Conservation (phyloP, 257 asterid genomes). For the Plectranthus barbatus region DNA sequence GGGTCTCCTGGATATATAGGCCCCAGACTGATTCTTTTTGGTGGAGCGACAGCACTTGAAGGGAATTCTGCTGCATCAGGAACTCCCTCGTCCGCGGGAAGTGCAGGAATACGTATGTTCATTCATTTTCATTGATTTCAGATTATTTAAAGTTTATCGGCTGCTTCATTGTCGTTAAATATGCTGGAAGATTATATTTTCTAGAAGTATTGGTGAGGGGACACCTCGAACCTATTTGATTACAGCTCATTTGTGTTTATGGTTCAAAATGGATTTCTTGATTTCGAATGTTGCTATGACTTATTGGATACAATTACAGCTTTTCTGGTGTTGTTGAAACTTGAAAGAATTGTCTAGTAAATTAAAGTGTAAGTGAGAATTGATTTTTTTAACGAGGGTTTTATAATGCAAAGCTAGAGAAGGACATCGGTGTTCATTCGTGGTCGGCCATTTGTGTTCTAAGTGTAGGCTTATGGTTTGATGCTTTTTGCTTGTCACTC, state of each 20-base stretch:
- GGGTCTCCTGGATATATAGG: conserved; percentile 79
- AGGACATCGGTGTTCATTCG: conserved; percentile 4
- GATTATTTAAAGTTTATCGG: not conserved
- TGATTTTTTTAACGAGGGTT: not conserved
- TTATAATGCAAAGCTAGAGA: not conserved
- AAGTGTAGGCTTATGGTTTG: not conserved
- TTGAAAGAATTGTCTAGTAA: not conserved
- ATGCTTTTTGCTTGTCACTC: not conserved
- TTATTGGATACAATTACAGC: not conserved
- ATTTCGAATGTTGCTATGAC: not conserved
- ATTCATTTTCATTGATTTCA: not conserved
- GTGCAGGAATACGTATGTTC: conserved; percentile 91
- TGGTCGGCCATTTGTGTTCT: not conserved
- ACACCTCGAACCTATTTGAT: conserved; percentile 4
- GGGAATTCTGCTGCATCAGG: conserved; percentile 92
- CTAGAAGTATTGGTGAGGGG: conserved; percentile 1
- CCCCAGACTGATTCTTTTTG: conserved; percentile 80
- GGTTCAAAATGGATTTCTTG: not conserved
- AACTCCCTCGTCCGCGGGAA: conserved; percentile 94
- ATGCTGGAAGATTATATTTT: not conserved
- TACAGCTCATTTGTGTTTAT: not conserved
- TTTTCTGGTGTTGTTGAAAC: conserved; percentile 6
- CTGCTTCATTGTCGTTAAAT: not conserved
- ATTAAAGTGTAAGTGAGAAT: not conserved
- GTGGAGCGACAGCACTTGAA: conserved; percentile 97